Evolutionary conservation across 163 green algal species (phyloP).

Genomic region (Chloromonas sp.): DNA sequence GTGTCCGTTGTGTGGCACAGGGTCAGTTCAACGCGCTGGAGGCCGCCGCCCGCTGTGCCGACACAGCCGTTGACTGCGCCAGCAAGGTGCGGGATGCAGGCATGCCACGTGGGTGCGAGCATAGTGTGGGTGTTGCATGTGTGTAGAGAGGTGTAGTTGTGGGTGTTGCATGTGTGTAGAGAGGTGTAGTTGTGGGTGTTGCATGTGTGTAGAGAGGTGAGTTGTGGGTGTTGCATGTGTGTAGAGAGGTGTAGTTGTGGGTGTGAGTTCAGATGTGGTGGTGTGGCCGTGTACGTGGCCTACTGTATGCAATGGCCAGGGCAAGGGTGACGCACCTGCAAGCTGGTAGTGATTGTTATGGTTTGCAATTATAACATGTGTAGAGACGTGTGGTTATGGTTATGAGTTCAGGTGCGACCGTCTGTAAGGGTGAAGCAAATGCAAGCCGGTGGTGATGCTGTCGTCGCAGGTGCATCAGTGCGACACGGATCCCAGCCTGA

Average conservation of each 20-base stretch:
- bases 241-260: background rate
- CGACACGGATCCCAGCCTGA: background rate
- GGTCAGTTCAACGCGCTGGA: conserved; percentile 10
- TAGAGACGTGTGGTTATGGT: no score
- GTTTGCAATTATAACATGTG: background rate
- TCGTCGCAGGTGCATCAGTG: conserved; percentile 13
- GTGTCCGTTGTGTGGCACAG: background rate
- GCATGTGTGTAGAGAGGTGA: background rate
- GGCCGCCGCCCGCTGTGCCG: conserved; percentile 4
- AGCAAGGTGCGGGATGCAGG: background rate
- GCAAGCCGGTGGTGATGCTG: background rate
- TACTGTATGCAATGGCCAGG: background rate
- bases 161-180: background rate
- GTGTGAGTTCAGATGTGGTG: background rate
- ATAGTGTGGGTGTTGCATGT: background rate
- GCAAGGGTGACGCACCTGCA: no score
- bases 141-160: background rate
- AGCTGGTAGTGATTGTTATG: background rate
- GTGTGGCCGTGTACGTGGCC: background rate
- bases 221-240: background rate
- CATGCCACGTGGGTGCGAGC: background rate
- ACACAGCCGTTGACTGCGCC: conserved; percentile 5
- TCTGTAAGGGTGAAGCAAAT: no score
- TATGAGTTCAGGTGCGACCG: background rate
- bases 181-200: background rate